phyloP scores from a whole-genome alignment of 768 basidiomycete species.

The Melanogaster broomeanus region DNA sequence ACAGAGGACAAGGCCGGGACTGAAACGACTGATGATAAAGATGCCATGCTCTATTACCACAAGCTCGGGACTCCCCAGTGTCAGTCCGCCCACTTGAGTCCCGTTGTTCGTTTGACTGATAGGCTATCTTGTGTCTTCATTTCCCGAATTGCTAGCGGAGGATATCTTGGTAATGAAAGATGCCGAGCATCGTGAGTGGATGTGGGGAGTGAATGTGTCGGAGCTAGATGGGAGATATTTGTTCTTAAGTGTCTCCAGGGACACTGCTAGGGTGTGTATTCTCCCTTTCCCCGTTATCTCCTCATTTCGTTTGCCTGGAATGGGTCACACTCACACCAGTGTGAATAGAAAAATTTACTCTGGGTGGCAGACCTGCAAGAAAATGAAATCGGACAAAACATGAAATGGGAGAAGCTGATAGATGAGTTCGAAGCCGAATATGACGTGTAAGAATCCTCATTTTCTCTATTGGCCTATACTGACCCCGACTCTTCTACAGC shows the following conservation, averaged over 20 bases:
- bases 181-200: conserved; percentile 61
- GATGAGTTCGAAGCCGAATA: conserved; percentile 71
- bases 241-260: conserved; percentile 52
- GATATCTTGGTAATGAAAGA: conserved; percentile 71
- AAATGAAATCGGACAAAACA: conserved; percentile 58
- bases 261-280: conserved; percentile 59
- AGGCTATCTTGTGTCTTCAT: not conserved
- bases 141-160: conserved; percentile 44
- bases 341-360: conserved; percentile 64
- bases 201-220: conserved; percentile 58
- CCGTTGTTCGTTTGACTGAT: conserved; percentile 9
- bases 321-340: not conserved
- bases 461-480: conserved; percentile 3
- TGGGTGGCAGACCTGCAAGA: conserved; percentile 72
- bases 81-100: conserved; percentile 29
- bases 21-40: conserved; percentile 59
- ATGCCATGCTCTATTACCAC: conserved; percentile 81
- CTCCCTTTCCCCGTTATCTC: not conserved
- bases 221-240: conserved; percentile 68
- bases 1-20: conserved; percentile 55
- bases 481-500: conserved; percentile 35
- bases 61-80: conserved; percentile 69
- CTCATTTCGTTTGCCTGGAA: not conserved
- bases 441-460: conserved; percentile 47
- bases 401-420: conserved; percentile 73